These are phyloP conservation scores for Cerioporus squamosus DNA, from an alignment of 1,284 basidiomycete genomes.

Conservation along the genomic window DNA sequence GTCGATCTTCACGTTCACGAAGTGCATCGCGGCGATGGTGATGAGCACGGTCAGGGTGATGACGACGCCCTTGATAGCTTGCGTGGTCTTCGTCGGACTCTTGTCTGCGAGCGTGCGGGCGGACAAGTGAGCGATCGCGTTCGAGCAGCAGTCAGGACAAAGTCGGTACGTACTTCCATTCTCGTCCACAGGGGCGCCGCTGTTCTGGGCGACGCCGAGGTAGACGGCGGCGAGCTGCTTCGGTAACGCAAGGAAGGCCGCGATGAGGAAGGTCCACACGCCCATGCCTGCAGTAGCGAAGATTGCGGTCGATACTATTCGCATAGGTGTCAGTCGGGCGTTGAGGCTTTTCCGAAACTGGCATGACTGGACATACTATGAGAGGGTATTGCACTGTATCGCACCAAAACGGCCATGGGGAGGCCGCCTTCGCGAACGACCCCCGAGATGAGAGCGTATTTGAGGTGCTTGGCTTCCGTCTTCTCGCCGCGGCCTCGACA, in stretches of 20 bases:
- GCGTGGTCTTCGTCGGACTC: not conserved
- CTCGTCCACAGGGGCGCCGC: constrained; percentile 21
- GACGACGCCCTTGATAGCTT: constrained; percentile 64
- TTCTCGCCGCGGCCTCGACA: constrained; percentile 67
- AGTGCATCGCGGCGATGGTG: constrained; percentile 82
- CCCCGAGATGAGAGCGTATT: constrained; percentile 77
- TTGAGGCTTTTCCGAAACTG: too few relatives aligned
- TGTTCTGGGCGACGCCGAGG: constrained; percentile 61
- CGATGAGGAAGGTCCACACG: constrained; percentile 69
- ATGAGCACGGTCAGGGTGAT: constrained; percentile 67
- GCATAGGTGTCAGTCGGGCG: too few relatives aligned
- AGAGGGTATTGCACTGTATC: constrained; percentile 79
- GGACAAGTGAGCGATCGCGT: not conserved
- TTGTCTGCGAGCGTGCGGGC: constrained; percentile 41
- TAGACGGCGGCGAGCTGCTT: constrained; percentile 80
- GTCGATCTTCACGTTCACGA: constrained; percentile 77
- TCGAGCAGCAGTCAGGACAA: constrained; percentile 6
- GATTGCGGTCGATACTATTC: constrained; percentile 65
- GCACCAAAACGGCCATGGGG: constrained; percentile 70
- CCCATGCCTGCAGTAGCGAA: constrained; percentile 83
- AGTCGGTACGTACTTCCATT: not conserved
- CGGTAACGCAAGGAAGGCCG: constrained; percentile 76
- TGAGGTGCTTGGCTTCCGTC: constrained; percentile 68
- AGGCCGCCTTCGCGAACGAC: constrained; percentile 83
- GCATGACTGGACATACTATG: constrained; percentile 54